phyloP scores from a whole-genome alignment of 2,329 filamentous ascomycete species.

The Alternaria angustiovoidea region DNA sequence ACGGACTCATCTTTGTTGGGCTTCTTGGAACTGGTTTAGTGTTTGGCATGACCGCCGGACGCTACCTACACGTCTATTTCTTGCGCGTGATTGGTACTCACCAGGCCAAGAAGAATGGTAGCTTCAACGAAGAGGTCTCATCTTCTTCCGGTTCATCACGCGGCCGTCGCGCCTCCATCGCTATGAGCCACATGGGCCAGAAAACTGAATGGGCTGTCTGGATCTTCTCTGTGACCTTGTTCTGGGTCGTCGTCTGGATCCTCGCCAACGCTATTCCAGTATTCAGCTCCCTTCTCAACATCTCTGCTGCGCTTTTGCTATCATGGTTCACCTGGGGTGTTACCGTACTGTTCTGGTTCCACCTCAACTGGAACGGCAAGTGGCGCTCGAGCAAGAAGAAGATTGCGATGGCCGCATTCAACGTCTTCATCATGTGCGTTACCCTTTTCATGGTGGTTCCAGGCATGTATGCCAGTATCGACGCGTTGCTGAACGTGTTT shows the following conservation, averaged over 20 bases:
- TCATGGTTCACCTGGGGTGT: constrained; percentile 42
- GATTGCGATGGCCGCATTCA: constrained; percentile 29
- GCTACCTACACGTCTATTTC: constrained; percentile 36
- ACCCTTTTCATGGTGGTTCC: constrained; percentile 37
- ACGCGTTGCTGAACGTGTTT: constrained; percentile 31
- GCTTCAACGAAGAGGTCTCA: constrained; percentile 2
- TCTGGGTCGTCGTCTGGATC: constrained; percentile 40
- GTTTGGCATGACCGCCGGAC: constrained; percentile 34
- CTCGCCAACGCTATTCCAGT: constrained; percentile 40
- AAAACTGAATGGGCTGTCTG: constrained; percentile 30
- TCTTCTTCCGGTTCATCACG: constrained; percentile 19
- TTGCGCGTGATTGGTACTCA: constrained; percentile 28
- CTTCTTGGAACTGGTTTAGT: constrained; percentile 36
- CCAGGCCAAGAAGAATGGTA: constrained; percentile 21
- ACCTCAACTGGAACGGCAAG: constrained; percentile 38
- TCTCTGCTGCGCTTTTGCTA: constrained; percentile 33
- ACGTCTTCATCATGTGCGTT: constrained; percentile 31
- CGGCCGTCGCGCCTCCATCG: constrained; percentile 27
- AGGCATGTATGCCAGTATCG: constrained; percentile 38
- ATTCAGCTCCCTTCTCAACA: constrained; percentile 39
- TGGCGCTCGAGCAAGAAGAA: constrained; percentile 33
- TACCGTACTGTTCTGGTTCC: constrained; percentile 41
- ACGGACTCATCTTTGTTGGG: constrained; percentile 32
- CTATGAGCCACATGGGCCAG: constrained; percentile 24
- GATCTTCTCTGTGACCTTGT: constrained; percentile 33